Percentiles rank a stretch among this genome's conserved stretches.
These are phyloP conservation scores for Pyrenochaeta sp. DNA, from an alignment of 2,329 filamentous ascomycete genomes.

Conservation along the genomic window DNA sequence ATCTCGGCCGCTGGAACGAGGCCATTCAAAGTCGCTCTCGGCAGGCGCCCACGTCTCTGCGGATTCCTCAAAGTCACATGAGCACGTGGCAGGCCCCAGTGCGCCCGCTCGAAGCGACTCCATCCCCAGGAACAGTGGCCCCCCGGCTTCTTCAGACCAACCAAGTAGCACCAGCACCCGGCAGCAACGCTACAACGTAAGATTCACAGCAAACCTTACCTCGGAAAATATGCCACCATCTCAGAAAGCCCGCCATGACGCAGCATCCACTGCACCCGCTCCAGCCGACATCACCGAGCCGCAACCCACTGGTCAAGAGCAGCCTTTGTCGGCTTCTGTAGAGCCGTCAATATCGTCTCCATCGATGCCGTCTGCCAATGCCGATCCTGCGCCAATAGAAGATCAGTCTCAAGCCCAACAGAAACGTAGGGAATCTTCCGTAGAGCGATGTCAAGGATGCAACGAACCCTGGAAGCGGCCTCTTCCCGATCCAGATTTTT, in stretches of 20 bases:
- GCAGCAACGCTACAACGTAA: conserved; percentile 37
- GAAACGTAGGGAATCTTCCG: conserved; percentile 21
- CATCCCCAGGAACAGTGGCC: conserved; percentile 9
- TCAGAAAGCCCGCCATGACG: conserved; percentile 26
- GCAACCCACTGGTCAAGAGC: conserved; percentile 9
- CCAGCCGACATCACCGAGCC: conserved; percentile 12
- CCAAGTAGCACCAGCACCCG: conserved; percentile 21
- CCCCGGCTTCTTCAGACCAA: conserved; percentile 14
- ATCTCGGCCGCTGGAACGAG: conserved; percentile 5
- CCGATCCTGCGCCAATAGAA: conserved; percentile 1
- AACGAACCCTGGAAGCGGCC: conserved; percentile 31
- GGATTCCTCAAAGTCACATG: conserved; percentile 19
- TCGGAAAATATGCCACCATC: conserved; percentile 28
- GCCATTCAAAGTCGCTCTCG: conserved; percentile 13
- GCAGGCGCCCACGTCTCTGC: background rate
- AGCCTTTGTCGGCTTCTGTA: conserved; percentile 10
- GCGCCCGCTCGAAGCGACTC: conserved; percentile 10
- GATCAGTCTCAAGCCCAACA: conserved; percentile 11
- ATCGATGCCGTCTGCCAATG: background rate
- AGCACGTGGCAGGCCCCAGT: conserved; percentile 12
- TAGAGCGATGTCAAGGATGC: conserved; percentile 30
- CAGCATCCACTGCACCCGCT: conserved; percentile 12
- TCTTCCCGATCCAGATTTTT: conserved; percentile 20
- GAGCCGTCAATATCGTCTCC: conserved; percentile 7
- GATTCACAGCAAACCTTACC: conserved; percentile 31